Conservation (phyloP, 192 early-diverging fungal species). For the Coemansia sp. region DNA sequence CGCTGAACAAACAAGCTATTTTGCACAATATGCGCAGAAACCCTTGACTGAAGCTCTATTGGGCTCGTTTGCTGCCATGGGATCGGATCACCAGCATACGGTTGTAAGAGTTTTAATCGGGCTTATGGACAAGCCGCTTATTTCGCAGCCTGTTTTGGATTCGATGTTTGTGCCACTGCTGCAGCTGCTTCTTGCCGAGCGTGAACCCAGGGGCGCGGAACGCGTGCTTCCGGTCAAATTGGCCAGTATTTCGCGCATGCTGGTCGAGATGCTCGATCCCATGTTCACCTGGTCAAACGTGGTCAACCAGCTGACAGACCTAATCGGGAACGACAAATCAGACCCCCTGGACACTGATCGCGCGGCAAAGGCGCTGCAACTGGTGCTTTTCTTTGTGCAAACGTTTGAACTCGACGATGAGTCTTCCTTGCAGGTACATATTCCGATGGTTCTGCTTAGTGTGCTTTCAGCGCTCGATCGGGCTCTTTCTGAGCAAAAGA, state of each 20-base stretch:
- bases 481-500: slow-evolving; percentile 4
- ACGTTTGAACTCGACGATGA: slow-evolving; percentile 80
- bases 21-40: slow-evolving; percentile 57
- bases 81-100: slow-evolving; percentile 40
- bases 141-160: slow-evolving; percentile 76
- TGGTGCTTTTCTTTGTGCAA: slow-evolving; percentile 74
- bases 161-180: slow-evolving; percentile 73
- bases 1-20: slow-evolving; percentile 58
- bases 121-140: slow-evolving; percentile 80
- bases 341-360: neutral
- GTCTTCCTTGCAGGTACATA: slow-evolving; percentile 77
- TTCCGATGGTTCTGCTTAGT: slow-evolving; percentile 73
- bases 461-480: slow-evolving; percentile 49
- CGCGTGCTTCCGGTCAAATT: slow-evolving; percentile 54
- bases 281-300: slow-evolving; percentile 81
- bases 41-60: slow-evolving; percentile 61
- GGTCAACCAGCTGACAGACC: slow-evolving; percentile 55
- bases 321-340: slow-evolving; percentile 31
- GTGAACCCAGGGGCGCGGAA: slow-evolving; percentile 15
- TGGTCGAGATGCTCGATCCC: slow-evolving; percentile 87
- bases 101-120: slow-evolving; percentile 85
- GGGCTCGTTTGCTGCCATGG: slow-evolving; percentile 56
- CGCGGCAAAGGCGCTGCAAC: slow-evolving; percentile 49
- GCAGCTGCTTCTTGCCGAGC: slow-evolving; percentile 63
- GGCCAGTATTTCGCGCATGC: slow-evolving; percentile 83